These are phyloP conservation scores for Aspergillus sojae DNA, from an alignment of 2,329 filamentous ascomycete genomes.

Conservation along the genomic window DNA sequence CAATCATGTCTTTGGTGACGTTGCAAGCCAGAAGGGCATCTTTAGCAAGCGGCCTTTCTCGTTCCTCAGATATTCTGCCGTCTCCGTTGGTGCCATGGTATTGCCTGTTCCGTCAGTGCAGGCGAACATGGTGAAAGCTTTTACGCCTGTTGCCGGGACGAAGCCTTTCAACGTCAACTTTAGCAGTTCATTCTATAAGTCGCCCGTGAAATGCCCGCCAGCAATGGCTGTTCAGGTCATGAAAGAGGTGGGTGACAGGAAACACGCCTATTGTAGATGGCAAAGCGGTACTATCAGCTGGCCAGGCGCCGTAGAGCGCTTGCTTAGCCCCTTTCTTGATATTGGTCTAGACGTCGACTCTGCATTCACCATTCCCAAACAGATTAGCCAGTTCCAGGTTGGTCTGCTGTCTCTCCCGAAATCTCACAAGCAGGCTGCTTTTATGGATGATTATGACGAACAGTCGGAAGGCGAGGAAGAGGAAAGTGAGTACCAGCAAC, in stretches of 20 bases:
- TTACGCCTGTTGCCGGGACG: conserved; percentile 35
- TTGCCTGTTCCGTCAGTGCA: conserved; percentile 36
- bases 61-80: conserved; percentile 34
- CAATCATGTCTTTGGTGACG: conserved; percentile 31
- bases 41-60: conserved; percentile 33
- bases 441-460: conserved; percentile 26
- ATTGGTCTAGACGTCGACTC: conserved; percentile 27
- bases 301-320: conserved; percentile 30
- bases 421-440: conserved; percentile 13
- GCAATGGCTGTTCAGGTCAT: conserved; percentile 34
- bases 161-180: conserved; percentile 37
- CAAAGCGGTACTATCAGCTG: conserved; percentile 41
- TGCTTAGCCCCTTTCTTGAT: conserved; percentile 27
- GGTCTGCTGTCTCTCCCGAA: conserved; percentile 35
- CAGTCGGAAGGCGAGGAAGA: conserved; percentile 27
- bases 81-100: conserved; percentile 31
- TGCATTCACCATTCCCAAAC: conserved; percentile 19
- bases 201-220: conserved; percentile 32
- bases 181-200: conserved; percentile 32
- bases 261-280: conserved; percentile 38
- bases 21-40: conserved; percentile 31
- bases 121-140: conserved; percentile 31
- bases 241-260: conserved; percentile 34
- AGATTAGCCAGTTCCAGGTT: conserved; percentile 37
- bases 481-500: conserved; percentile 16